Percentiles rank a stretch among this genome's conserved stretches.
Conservation (phyloP, 805 yeast species). For the Yamadazyma ubonensis region DNA sequence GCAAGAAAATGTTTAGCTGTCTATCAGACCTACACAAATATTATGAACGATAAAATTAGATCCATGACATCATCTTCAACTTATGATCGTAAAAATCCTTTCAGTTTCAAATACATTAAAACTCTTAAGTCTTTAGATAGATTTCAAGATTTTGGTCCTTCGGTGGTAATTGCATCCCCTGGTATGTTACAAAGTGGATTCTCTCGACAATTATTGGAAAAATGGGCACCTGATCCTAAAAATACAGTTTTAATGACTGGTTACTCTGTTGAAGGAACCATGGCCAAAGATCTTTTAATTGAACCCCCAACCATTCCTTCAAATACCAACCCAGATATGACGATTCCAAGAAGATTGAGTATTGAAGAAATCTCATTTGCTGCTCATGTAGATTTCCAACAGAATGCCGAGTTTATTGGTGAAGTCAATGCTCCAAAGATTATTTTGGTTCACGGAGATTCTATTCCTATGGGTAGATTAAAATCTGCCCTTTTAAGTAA, state of each 20-base stretch:
- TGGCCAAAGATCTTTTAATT: conserved; percentile 85
- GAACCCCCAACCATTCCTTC: conserved; percentile 94
- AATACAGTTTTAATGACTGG: conserved; percentile 90
- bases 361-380: conserved; percentile 97
- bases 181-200: conserved; percentile 98
- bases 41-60: conserved; percentile 93
- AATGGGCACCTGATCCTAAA: conserved; percentile 97
- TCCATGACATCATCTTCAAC: conserved; percentile 51
- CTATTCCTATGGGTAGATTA: conserved; percentile 97
- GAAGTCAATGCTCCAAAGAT: conserved; percentile 80
- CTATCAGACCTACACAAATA: conserved; percentile 91
- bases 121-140: conserved; percentile 76
- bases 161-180: conserved; percentile 94
- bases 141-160: conserved; percentile 91
- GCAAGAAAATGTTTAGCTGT: conserved; percentile 98
- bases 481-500: conserved; percentile 90
- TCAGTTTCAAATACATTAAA: conserved; percentile 81
- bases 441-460: conserved; percentile 94
- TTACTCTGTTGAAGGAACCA: conserved; percentile 96
- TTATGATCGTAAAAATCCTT: conserved; percentile 62
- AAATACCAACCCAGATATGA: conserved; percentile 70
- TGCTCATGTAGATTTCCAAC: conserved; percentile 98
- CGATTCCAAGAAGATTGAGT: conserved; percentile 80
- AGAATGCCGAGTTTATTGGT: conserved; percentile 88
- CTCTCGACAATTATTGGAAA: conserved; percentile 84